phyloP scores from a whole-genome alignment of 495 filamentous ascomycete genomes.

The Penicillium antarcticum region DNA sequence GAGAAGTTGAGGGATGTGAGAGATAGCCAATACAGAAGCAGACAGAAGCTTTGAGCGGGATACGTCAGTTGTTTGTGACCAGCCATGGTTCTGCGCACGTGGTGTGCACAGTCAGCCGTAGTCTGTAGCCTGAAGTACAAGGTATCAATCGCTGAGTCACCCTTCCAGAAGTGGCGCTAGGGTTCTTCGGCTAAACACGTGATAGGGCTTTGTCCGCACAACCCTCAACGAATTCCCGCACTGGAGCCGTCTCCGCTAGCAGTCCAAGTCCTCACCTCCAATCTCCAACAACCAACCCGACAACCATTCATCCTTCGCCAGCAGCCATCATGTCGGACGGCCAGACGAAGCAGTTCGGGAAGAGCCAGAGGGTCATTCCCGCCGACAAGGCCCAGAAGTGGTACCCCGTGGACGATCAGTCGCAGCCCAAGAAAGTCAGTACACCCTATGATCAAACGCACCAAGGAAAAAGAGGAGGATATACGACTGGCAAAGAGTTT shows the following conservation, averaged over 20 bases:
- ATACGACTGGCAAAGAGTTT: conserved; percentile 14
- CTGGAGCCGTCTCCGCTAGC: conserved; percentile 22
- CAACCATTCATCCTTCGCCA: conserved; percentile 45
- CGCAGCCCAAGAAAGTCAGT: conserved; percentile 86
- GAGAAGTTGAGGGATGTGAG: background rate
- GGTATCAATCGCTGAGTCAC: conserved; percentile 1
- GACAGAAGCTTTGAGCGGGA: conserved; percentile 23
- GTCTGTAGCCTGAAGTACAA: conserved; percentile 5
- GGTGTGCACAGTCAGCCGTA: conserved; percentile 18
- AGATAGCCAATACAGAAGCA: conserved; percentile 9
- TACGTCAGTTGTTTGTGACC: conserved; percentile 39
- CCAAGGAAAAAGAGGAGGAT: conserved; percentile 14
- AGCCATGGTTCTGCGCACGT: conserved; percentile 26
- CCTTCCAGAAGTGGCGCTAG: conserved; percentile 2
- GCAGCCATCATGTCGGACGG: conserved; percentile 64
- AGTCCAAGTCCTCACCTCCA: conserved; percentile 29
- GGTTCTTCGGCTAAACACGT: conserved; percentile 9
- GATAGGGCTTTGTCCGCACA: conserved; percentile 23
- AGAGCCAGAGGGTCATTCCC: conserved; percentile 84
- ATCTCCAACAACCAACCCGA: conserved; percentile 49
- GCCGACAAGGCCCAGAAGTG: conserved; percentile 96
- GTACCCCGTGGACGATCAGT: conserved; percentile 96
- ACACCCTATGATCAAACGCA: conserved; percentile 26
- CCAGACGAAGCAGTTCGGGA: conserved; percentile 94
- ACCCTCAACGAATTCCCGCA: conserved; percentile 12